phyloP scores from a whole-genome alignment of 805 yeast species.

The Hanseniaspora mollemarum region DNA sequence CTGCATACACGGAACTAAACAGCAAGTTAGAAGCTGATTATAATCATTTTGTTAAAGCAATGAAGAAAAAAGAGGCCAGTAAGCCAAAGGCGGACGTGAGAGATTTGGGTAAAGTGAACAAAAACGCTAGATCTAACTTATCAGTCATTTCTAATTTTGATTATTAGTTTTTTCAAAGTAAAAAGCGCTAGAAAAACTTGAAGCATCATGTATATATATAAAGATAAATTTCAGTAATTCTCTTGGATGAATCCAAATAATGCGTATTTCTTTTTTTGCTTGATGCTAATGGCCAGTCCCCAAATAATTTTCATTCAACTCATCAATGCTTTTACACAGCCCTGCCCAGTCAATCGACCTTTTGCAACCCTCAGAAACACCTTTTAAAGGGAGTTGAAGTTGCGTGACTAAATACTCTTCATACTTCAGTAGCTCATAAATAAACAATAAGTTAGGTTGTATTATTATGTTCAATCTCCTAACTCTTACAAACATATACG shows the following conservation, averaged over 20 bases:
- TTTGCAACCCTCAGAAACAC: conserved; percentile 20
- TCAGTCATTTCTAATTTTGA: conserved; percentile 3
- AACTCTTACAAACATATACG: conserved; percentile 81
- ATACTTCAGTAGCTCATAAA: conserved; percentile 72
- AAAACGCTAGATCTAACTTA: not conserved
- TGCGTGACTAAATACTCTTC: conserved; percentile 26
- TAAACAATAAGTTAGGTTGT: conserved; percentile 83
- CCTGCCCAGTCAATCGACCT: conserved; percentile 82
- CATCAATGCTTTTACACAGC: conserved; percentile 70
- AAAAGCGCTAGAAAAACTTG: too few relatives aligned
- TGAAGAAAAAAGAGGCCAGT: not conserved
- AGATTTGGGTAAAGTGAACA: conserved; percentile 7
- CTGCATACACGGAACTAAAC: not conserved
- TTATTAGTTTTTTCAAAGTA: not conserved
- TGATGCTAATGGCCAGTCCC: too few relatives aligned
- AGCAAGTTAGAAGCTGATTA: conserved; percentile 20
- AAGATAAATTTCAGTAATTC: not conserved
- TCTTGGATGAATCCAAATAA: too few relatives aligned
- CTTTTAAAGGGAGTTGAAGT: conserved; percentile 13
- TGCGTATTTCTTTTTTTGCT: too few relatives aligned
- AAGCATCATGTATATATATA: conserved; percentile 6
- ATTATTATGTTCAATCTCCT: conserved; percentile 82
- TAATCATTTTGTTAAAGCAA: conserved; percentile 19
- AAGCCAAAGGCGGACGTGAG: not conserved
- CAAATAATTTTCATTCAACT: conserved; percentile 56